Base-by-base conservation (phyloP, 352 stramenopile species). In the Phytophthora europaea region DNA sequence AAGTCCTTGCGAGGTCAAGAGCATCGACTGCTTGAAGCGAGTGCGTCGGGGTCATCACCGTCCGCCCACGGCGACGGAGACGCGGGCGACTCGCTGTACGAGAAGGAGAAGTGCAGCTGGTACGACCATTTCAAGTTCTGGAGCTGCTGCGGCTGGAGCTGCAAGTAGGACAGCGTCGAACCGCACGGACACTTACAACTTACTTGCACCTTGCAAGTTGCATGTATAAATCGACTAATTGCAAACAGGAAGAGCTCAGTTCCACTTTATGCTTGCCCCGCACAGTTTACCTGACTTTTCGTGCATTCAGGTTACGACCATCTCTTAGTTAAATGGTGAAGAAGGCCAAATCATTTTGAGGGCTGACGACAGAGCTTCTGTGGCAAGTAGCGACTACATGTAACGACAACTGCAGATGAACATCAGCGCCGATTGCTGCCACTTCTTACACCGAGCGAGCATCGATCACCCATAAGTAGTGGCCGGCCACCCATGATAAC, bases 81-180 rank as follows among this genome's bases (percentile, higher is more conserved):
- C 12, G 65, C 36, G n/a, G 47, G 13, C 5, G 57, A 34, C 15
- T 23, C 20, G 23, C 22, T 65, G 18, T 48, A 55, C 55, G 43
- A 71, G 45, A 65, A 65, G 64, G 43, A 71, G 45, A 65, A 65
- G 64, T 71, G 64, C 64, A 48, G 15, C 15, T 57, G 54, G 54
- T 65, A 65, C 65, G 23, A 45, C 56, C 65, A 55, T 38, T 55
- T 71, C 12, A 48, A 48, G n/a, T 71, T 66, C 45, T 66, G 65
- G 65, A 66, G 33, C 45, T 67, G 57, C 33, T 72, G 47, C 57
- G 50, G 40, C 10, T 65, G 40, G 53, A 55, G 33, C 16, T 65
- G 54, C n/a, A n/a, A 7, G 31, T 61, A 53, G 36, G 9, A 9
- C 31, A 10, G 12, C 16, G 18, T 51, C 43, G 15, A 20, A 10